Conservation (phyloP, 768 basidiomycete genomes). For the Lentinus brumalis region DNA sequence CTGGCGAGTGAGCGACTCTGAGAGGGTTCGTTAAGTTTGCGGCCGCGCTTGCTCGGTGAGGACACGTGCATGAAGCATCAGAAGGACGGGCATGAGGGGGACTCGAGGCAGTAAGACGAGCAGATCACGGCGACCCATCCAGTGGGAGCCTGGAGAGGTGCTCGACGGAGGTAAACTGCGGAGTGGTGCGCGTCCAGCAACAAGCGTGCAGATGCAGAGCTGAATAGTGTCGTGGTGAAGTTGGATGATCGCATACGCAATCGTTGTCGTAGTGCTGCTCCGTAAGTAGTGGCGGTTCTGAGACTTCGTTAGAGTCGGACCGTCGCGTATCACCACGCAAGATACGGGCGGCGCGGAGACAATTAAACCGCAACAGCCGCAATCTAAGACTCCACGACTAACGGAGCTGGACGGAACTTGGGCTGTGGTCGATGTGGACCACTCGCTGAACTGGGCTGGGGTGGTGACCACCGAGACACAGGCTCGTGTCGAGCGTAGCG, state of each 20-base stretch:
- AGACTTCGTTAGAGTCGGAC: background rate
- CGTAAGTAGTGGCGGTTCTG: background rate
- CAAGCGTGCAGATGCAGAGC: background rate
- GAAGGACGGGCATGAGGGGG: conserved; percentile 8
- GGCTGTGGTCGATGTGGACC: background rate
- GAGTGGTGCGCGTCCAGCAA: background rate
- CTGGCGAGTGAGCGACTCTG: too few species aligned
- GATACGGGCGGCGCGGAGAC: background rate
- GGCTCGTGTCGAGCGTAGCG: too few species aligned
- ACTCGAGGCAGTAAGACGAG: conserved; percentile 11
- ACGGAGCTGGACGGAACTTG: background rate
- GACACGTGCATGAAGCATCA: conserved; percentile 15
- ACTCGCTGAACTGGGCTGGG: background rate
- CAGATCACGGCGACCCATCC: conserved; percentile 6
- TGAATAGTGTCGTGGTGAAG: background rate
- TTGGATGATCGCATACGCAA: background rate
- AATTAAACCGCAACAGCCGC: background rate
- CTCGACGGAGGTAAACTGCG: background rate
- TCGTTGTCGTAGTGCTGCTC: background rate
- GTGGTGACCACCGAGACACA: background rate
- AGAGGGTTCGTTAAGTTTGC: too few species aligned
- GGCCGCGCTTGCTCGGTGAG: background rate
- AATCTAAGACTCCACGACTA: background rate
- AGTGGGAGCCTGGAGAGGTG: background rate
- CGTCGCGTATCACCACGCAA: background rate